Evolutionary conservation across 306 rosid genomes (phyloP).

Genomic region (Ochetophila trinervis): DNA sequence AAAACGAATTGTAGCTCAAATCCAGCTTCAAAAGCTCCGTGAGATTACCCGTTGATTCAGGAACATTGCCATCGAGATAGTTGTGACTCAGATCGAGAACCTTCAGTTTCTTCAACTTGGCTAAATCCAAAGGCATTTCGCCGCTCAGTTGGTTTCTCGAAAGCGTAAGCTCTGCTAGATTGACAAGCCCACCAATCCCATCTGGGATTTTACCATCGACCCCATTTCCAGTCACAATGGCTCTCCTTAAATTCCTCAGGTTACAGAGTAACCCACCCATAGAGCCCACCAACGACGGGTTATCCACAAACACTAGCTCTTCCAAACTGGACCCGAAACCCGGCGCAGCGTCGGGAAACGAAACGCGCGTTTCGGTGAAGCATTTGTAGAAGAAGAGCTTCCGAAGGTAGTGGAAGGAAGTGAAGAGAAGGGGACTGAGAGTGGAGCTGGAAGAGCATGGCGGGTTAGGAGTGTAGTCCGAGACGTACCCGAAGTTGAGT

Average conservation of each 20-base stretch:
- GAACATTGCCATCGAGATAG: conserved; percentile 33
- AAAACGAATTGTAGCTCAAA: conserved; percentile 46
- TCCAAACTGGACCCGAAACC: conserved; percentile 35
- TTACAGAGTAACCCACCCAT: conserved; percentile 35
- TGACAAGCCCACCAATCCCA: conserved; percentile 3
- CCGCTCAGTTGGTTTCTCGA: conserved; percentile 56
- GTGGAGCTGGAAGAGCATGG: conserved; percentile 57
- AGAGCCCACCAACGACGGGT: conserved; percentile 50
- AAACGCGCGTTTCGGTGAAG: conserved; percentile 45
- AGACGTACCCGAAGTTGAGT: conserved; percentile 69
- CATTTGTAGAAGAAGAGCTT: conserved; percentile 81
- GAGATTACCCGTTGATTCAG: conserved; percentile 42
- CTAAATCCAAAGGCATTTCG: conserved; percentile 34
- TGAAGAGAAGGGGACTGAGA: conserved; percentile 51
- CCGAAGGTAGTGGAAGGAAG: conserved; percentile 52
- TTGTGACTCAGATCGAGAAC: conserved; percentile 67
- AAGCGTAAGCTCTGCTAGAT: conserved; percentile 65
- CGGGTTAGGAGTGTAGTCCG: conserved; percentile 68
- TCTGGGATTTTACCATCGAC: conserved; percentile 45
- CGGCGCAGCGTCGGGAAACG: conserved; percentile 20
- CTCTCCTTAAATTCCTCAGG: conserved; percentile 46
- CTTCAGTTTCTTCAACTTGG: conserved; percentile 35
- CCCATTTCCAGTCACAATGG: conserved; percentile 55
- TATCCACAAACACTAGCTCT: conserved; percentile 67
- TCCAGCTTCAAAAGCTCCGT: conserved; percentile 66